Base-by-base conservation (phyloP, 805 yeast species). In the Candida easanensis region DNA sequence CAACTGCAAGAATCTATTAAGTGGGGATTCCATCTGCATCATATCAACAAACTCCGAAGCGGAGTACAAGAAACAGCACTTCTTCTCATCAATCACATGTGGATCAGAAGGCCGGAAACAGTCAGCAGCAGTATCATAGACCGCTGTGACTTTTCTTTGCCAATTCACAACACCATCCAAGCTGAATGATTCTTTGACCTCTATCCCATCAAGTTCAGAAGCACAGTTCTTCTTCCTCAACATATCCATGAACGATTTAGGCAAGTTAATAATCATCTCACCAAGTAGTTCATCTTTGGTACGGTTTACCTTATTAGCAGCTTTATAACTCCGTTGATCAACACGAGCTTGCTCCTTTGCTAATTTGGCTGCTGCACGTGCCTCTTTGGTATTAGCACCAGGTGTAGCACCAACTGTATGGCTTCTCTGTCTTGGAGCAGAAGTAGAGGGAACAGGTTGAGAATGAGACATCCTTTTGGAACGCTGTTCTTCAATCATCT, bases 31-130 rank as follows among this genome's bases (percentile, higher is more conserved):
- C 9, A 50, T 51, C 25, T 58, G 49, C 39, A 71, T 60, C 27
- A 56, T 46, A 5, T 57, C 60, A 7, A 74, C 63, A 33, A 82
- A 69, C 1, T 70, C 71, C 8, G 63, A 60, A 0, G 82, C 77
- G 4, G 69, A 66, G 48, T 71, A 79, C 36, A 71, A 67, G 2
- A 82, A 45, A 1, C 76, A 67, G 3, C 66, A 46, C 20, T 40
- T 64, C 10, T 61, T 62, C 53, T 83, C 89, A 5, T 66, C 64
- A 1, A 68, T 46, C 3, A 69, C 54, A 23, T 57, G 63, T 1
- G 69, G 60, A 0, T 60, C 64, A 37, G 75, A 65, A 0, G 90
- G 90, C 9, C 76, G 68, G 50, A 80, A 84, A 0, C 73, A 53
- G 45, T 80, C 85, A 21, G 66, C 65, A 2, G 56, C 56, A 9